A percentile compares a stretch with the other conserved stretches of the same genome.
Evolutionary conservation across 164 flowering plant genomes (phyloP).

Genomic region (Liquidambar formosana): DNA sequence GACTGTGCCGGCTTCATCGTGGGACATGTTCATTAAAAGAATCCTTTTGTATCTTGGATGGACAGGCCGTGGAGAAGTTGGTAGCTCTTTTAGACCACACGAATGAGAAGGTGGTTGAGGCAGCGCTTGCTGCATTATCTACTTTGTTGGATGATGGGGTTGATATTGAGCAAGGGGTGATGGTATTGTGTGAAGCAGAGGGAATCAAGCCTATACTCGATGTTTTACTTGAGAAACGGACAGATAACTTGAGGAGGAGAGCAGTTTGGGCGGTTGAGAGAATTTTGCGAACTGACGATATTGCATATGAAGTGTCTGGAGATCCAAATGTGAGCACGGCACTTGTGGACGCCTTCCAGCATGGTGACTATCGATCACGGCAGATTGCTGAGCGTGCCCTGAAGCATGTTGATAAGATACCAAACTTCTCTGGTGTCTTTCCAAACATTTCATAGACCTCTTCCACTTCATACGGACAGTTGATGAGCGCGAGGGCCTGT

Average conservation of each 20-base stretch:
- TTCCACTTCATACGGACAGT: background rate
- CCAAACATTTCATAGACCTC: slow-evolving; percentile 41
- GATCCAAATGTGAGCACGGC: slow-evolving; percentile 80
- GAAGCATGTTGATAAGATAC: slow-evolving; percentile 85
- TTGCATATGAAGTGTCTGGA: slow-evolving; percentile 51
- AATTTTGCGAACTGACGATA: slow-evolving; percentile 49
- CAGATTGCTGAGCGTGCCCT: slow-evolving; percentile 93
- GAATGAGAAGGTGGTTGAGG: slow-evolving; percentile 81
- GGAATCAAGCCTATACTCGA: slow-evolving; percentile 58
- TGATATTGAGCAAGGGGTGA: slow-evolving; percentile 68
- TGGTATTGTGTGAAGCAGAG: slow-evolving; percentile 58
- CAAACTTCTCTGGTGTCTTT: slow-evolving; percentile 89
- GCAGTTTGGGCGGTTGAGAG: slow-evolving; percentile 75
- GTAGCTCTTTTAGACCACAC: slow-evolving; percentile 84
- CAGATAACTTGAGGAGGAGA: slow-evolving; percentile 55
- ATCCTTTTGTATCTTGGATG: slow-evolving; percentile 80
- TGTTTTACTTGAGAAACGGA: slow-evolving; percentile 53
- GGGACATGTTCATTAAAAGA: slow-evolving; percentile 76
- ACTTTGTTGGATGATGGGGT: slow-evolving; percentile 86
- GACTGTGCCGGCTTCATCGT: slow-evolving; percentile 67
- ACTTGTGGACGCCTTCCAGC: slow-evolving; percentile 90
- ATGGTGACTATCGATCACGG: slow-evolving; percentile 74
- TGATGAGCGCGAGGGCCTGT: too few species aligned
- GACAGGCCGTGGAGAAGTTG: slow-evolving; percentile 69
- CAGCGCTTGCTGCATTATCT: slow-evolving; percentile 81